Conservation (phyloP, 163 green algal species). For the Chloromonas sp. region DNA sequence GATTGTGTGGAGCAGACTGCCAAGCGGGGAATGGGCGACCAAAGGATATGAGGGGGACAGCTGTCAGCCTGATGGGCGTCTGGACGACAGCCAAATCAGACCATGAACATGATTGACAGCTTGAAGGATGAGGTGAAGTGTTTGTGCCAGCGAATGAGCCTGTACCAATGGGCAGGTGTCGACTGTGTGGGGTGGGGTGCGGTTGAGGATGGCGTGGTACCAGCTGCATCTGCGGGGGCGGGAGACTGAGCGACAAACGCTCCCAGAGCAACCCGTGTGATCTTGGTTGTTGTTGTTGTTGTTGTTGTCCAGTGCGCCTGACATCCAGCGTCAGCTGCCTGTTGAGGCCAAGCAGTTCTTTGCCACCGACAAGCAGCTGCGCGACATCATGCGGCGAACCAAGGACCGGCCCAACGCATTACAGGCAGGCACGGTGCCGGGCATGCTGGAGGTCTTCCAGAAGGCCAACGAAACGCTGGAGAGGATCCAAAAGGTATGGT, state of each 20-base stretch:
- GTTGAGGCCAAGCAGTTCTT: conserved; percentile 71
- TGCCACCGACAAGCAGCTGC: conserved; percentile 72
- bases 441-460: conserved; percentile 52
- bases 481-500: conserved; percentile 56
- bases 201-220: not conserved
- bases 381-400: conserved; percentile 68
- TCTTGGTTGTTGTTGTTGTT: no score
- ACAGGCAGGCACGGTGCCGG: conserved; percentile 27
- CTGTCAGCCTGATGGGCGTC: no score
- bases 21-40: no score
- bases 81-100: no score
- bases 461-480: conserved; percentile 73
- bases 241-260: not conserved
- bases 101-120: no score
- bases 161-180: no score
- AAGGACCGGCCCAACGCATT: conserved; percentile 38
- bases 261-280: not conserved
- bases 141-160: no score
- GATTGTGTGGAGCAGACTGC: no score
- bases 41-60: no score
- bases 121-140: no score
- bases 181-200: no score
- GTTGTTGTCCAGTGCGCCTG: conserved; percentile 33
- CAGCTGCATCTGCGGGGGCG: not conserved
- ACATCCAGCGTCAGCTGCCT: conserved; percentile 85